A percentile compares a stretch with the other conserved stretches of the same genome.
These are phyloP conservation scores for Drosera spatulata DNA, from an alignment of 179 eudicot genomes.

Conservation along the genomic window DNA sequence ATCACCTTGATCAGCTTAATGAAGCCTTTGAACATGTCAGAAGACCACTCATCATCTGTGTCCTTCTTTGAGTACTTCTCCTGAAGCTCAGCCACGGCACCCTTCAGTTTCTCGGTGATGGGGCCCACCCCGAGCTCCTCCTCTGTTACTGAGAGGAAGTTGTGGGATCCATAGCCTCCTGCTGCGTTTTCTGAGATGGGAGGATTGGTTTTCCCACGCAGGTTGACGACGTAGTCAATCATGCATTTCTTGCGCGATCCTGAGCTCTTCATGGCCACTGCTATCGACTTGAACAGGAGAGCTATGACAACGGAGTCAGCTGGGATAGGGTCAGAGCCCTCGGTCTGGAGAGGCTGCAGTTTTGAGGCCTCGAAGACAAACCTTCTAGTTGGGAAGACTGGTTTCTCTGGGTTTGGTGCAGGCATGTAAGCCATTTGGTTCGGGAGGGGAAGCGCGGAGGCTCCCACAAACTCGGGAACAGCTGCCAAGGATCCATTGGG, in stretches of 20 bases:
- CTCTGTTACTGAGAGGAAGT: neutral
- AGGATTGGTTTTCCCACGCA: constrained; percentile 10
- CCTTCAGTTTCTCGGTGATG: neutral
- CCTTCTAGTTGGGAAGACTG: too few relatives aligned
- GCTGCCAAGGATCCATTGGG: too few relatives aligned
- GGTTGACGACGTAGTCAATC: constrained; percentile 10
- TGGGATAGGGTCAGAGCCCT: neutral
- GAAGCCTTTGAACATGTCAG: constrained; percentile 1
- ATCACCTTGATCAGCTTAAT: constrained; percentile 1
- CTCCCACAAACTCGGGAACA: too few relatives aligned
- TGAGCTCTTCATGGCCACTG: neutral
- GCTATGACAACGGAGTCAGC: constrained; percentile 9
- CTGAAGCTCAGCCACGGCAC: neutral
- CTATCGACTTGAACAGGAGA: constrained; percentile 4
- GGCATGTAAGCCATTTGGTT: too few relatives aligned
- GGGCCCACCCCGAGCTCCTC: neutral
- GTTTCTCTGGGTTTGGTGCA: too few relatives aligned
- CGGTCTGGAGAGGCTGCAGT: neutral
- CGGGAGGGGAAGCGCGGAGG: too few relatives aligned
- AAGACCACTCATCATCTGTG: constrained; percentile 2
- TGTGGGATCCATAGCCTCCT: constrained; percentile 6
- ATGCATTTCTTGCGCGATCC: neutral
- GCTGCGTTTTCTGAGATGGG: constrained; percentile 7
- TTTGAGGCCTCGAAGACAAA: too few relatives aligned
- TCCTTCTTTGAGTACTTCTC: constrained; percentile 2